Conservation (phyloP, 257 asterid genomes). For the Coffea canephora region DNA sequence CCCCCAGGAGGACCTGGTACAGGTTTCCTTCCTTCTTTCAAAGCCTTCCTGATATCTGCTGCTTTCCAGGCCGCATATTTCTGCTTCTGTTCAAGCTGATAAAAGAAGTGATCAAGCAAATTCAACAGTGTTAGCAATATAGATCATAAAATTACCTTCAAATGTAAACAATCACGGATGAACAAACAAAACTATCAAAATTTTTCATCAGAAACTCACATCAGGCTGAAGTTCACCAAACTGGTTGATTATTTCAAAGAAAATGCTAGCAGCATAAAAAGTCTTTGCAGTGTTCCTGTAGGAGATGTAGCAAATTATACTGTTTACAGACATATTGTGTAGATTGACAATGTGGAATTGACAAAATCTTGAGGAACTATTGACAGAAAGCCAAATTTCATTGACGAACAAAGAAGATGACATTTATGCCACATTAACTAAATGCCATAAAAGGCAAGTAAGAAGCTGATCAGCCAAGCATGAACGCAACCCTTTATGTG, state of each 20-base stretch:
- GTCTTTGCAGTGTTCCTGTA: constrained; percentile 96
- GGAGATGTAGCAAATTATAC: constrained; percentile 9
- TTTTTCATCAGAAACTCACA: constrained; percentile 46
- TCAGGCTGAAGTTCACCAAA: constrained; percentile 88
- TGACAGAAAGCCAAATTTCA: background rate
- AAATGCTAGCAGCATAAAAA: constrained; percentile 93
- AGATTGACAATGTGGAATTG: background rate
- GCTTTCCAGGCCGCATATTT: constrained; percentile 99
- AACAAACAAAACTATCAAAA: background rate
- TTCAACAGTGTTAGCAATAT: background rate
- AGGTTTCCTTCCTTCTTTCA: constrained; percentile 96
- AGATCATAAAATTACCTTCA: background rate
- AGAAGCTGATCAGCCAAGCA: background rate
- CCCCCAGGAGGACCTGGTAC: constrained; percentile 96
- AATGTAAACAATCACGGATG: background rate
- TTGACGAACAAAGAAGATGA: background rate
- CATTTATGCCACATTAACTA: background rate
- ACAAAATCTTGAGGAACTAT: background rate
- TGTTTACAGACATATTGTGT: background rate
- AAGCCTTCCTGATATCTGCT: constrained; percentile 92
- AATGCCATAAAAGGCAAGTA: background rate
- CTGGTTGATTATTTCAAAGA: constrained; percentile 88
- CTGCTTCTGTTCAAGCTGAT: constrained; percentile 95
- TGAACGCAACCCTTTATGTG: background rate
- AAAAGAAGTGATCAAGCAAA: constrained; percentile 2